Evolutionary conservation across 139 green algal species (phyloP).

Genomic region (Closterium sp.): DNA sequence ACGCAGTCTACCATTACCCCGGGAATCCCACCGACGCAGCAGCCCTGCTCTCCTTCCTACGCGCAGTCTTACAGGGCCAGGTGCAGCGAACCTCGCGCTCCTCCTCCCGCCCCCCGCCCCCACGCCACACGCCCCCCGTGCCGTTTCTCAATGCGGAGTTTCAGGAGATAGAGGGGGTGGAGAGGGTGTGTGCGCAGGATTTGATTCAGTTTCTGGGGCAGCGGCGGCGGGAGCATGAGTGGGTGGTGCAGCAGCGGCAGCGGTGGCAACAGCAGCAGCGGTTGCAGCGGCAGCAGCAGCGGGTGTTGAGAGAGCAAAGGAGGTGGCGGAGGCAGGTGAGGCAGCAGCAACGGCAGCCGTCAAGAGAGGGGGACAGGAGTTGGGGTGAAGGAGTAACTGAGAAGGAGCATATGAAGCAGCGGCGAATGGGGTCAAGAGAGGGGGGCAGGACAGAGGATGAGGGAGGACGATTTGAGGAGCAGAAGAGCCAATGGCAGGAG

Average conservation of each 20-base stretch:
- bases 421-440: too few species aligned
- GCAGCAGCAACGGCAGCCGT: background rate
- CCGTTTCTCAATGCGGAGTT: background rate
- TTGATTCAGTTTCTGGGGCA: background rate
- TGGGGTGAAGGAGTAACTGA: background rate
- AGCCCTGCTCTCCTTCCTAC: background rate
- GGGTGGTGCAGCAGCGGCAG: background rate
- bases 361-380: background rate
- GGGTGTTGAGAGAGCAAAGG: background rate
- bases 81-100: background rate
- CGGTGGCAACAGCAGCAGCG: background rate
- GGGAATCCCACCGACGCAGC: background rate
- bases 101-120: background rate
- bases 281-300: background rate
- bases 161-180: background rate
- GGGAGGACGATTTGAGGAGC: too few species aligned
- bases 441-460: too few species aligned
- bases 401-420: background rate
- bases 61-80: background rate
- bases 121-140: background rate
- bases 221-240: background rate
- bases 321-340: background rate
- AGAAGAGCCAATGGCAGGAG: background rate
- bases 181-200: background rate
- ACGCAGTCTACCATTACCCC: background rate